Evolutionary conservation across 2,329 filamentous ascomycete genomes (phyloP), one percentile per base, ranked within the genome.

Genomic region (Blastomyces emzantsi): DNA sequence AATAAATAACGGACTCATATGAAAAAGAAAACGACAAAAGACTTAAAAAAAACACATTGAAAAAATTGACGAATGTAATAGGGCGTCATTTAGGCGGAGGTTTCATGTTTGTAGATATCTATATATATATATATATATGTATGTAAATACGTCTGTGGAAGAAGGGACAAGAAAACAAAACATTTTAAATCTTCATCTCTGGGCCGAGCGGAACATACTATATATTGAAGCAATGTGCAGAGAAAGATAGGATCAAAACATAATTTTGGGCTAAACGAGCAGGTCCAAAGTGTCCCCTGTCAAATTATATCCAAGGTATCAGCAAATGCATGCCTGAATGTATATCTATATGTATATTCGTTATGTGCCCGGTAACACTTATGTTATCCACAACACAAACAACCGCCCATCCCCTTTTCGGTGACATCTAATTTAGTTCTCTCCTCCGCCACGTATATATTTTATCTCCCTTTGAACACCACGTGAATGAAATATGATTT

Each of bases 1-100:
- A 77, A 66, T 87, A 77, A 68, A 66, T 22, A 25, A 25, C 11
- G 41, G 22, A 39, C 7, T 36, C 60, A 56, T 57, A 43, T 22
- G 49, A 47, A n/a, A 45, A 28, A 60, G 15, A 49, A n/a, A 22
- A 25, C 30, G 39, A 6, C 5, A 28, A 43, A 19, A 28, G 33
- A 36, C 8, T 9, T 7, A 22, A 22, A 22, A 8, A 47, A 47
- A n/a, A 9, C 3, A 17, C 8, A 57, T 13, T 3, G 3, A 33
- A 33, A 33, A 55, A 33, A 54, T 39, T 39, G 36, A 39, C 1
- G 36, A 54, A 54, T 9, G 30, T 19, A 15, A 41, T n/a, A 33
- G 8, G 45, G 28, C 36, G 36, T 13, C 36, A 39, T 39, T 39
- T 39, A 9, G 36, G 7, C 7, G 49, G 49, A 51, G 49, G 11